Base-by-base conservation (phyloP, 2,329 filamentous ascomycete genomes). In the Claviceps pazoutovae region DNA sequence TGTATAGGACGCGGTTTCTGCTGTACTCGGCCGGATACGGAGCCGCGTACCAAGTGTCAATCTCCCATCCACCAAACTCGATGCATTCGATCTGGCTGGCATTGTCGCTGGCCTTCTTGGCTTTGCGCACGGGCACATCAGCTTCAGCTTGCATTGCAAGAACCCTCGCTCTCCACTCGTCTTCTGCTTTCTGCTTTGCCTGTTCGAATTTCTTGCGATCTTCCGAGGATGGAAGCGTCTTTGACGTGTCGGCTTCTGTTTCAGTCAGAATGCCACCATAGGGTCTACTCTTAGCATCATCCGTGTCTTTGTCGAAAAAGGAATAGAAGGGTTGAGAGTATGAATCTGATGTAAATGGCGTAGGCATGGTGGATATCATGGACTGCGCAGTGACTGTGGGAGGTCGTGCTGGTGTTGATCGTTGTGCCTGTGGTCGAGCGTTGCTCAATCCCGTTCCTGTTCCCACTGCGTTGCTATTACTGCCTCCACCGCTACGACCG, bases 21-120 rank as follows among this genome's bases (percentile, higher is more conserved):
- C 89, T 97, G 72, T 98, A 98, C 68, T 98, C 93, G 65, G 96
- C 93, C 0, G 93, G 93, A 64, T 98, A 98, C 13, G 93, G 94
- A 41, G 93, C 93, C 34, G 93, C 91, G 69, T 98, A 96, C 90
- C 93, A 97, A 3, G 93, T 98, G 65, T 98, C 93, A 60, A 98
- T 98, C 67, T 98, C 93, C 76, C 86, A 94, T 49, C 89, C 88
- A 46, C 93, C 93, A 69, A 98, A 97, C 61, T 95, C 93, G 70
- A 98, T 95, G 69, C 90, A 96, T 67, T 97, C 94, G 65, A 98
- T 97, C 69, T 96, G 93, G 66, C 90, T 97, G 4, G 88, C 87
- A 30, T 88, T 88, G 0, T 87, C 88, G n/a, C 82, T 81, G 3
- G 84, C 73, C 63, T 95, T 95, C 59, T 83, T 82, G 17, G 80